Evolutionary conservation across 768 basidiomycete species (phyloP).

Genomic region (Amanita polypyramis): DNA sequence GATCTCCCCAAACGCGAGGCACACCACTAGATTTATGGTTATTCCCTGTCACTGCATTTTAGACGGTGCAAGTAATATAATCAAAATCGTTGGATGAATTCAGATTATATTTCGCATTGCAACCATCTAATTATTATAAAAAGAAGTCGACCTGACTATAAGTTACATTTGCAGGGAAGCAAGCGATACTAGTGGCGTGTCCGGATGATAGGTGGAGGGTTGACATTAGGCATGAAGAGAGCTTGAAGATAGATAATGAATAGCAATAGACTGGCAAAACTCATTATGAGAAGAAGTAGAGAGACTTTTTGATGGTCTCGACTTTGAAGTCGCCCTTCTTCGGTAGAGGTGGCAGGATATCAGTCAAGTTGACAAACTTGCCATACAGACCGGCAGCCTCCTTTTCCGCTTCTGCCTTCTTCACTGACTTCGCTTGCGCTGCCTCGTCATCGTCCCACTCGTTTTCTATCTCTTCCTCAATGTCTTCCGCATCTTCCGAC

Average conservation of each 20-base stretch:
- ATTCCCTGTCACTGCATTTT: conserved; percentile 1
- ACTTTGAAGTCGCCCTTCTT: conserved; percentile 83
- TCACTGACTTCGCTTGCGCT: conserved; percentile 5
- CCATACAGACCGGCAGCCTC: conserved; percentile 22
- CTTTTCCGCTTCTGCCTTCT: conserved; percentile 17
- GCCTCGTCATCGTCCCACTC: conserved; percentile 8
- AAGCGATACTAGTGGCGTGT: not conserved
- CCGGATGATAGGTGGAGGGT: not conserved
- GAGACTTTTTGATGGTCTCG: conserved; percentile 64
- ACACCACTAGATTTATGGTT: conserved; percentile 26
- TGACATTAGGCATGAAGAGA: not conserved
- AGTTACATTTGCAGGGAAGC: conserved; percentile 3
- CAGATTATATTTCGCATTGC: not conserved
- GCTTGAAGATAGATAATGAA: not conserved
- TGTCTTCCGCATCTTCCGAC: conserved; percentile 16
- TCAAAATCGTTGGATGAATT: not conserved
- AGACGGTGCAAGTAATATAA: not conserved
- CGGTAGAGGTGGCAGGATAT: conserved; percentile 75
- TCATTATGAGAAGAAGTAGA: conserved; percentile 85
- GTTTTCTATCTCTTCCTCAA: conserved; percentile 8
- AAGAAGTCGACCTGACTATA: not conserved
- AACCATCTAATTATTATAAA: not conserved
- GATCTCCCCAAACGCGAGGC: conserved; percentile 60
- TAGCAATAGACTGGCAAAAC: not conserved
- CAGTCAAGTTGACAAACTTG: conserved; percentile 66